Evolutionary conservation across 495 filamentous ascomycete species (phyloP).

Genomic region (Arthonia radiata): DNA sequence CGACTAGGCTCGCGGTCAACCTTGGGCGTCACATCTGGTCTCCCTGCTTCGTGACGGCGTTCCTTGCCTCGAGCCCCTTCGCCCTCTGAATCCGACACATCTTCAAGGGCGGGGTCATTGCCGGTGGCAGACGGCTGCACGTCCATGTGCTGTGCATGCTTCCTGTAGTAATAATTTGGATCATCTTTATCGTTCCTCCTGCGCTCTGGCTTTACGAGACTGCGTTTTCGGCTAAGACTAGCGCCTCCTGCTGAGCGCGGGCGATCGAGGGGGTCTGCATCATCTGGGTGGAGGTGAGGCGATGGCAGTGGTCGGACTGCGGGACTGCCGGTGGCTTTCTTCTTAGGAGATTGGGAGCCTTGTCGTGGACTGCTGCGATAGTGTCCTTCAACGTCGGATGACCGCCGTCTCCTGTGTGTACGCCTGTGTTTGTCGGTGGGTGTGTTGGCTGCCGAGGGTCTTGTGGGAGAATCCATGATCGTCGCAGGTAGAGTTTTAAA

Average conservation of each 20-base stretch:
- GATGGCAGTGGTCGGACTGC: too few relatives aligned
- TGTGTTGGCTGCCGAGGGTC: too few relatives aligned
- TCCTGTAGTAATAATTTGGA: constrained; percentile 81
- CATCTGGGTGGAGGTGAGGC: too few relatives aligned
- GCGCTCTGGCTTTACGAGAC: constrained; percentile 70
- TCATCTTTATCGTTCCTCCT: constrained; percentile 57
- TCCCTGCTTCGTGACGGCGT: constrained; percentile 11
- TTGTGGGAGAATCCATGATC: too few relatives aligned
- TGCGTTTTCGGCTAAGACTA: constrained; percentile 47
- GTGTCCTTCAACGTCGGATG: too few relatives aligned
- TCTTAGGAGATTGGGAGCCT: too few relatives aligned
- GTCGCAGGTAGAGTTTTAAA: too few relatives aligned
- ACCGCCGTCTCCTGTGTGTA: too few relatives aligned
- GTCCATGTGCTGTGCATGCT: constrained; percentile 67
- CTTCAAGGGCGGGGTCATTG: constrained; percentile 65
- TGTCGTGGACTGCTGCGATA: too few relatives aligned
- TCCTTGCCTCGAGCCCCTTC: constrained; percentile 23
- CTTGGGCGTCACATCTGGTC: constrained; percentile 4
- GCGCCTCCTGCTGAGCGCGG: constrained; percentile 10
- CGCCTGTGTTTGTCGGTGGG: too few relatives aligned
- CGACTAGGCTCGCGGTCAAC: constrained; percentile 17
- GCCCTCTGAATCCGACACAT: constrained; percentile 28
- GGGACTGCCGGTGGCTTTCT: constrained; percentile 33
- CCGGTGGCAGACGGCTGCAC: constrained; percentile 75
- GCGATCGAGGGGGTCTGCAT: too few relatives aligned